Conservation (phyloP, 192 early-diverging fungal species). For the Entomortierella beljakovae region DNA sequence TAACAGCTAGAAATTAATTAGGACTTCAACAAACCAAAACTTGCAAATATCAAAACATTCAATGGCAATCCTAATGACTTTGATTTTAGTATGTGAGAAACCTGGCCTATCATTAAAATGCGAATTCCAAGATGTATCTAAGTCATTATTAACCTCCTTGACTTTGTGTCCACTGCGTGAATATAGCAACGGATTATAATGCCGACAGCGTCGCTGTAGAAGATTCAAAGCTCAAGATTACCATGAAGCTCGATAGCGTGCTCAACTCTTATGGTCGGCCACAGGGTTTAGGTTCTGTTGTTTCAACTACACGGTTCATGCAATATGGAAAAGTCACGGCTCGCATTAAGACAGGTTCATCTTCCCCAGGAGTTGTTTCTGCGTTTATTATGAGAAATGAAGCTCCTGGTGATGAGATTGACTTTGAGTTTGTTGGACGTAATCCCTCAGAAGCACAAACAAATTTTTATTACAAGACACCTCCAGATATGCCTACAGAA, state of each 20-base stretch:
- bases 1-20: too few relatives aligned
- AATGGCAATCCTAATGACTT: constrained; percentile 37
- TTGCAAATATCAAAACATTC: constrained; percentile 9
- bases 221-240: constrained; percentile 32
- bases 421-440: constrained; percentile 72
- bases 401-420: constrained; percentile 67
- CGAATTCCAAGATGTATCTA: too few relatives aligned
- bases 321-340: constrained; percentile 71
- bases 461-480: constrained; percentile 66
- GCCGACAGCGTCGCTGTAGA: constrained; percentile 16
- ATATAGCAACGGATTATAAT: constrained; percentile 34
- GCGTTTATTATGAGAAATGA: constrained; percentile 62
- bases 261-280: constrained; percentile 52
- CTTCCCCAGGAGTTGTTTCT: constrained; percentile 66
- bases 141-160: too few relatives aligned
- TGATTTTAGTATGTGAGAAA: constrained; percentile 29
- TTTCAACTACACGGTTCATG: constrained; percentile 65
- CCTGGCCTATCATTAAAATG: too few relatives aligned
- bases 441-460: constrained; percentile 65
- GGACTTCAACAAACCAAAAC: constrained; percentile 28
- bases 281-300: constrained; percentile 69
- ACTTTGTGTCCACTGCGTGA: background rate
- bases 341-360: constrained; percentile 60
- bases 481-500: constrained; percentile 38
- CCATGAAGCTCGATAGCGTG: constrained; percentile 28